A percentile compares a stretch with the other conserved stretches of the same genome.
These are phyloP conservation scores for Trichoderma hamatum DNA, from an alignment of 2,329 filamentous ascomycete species.

Conservation along the genomic window DNA sequence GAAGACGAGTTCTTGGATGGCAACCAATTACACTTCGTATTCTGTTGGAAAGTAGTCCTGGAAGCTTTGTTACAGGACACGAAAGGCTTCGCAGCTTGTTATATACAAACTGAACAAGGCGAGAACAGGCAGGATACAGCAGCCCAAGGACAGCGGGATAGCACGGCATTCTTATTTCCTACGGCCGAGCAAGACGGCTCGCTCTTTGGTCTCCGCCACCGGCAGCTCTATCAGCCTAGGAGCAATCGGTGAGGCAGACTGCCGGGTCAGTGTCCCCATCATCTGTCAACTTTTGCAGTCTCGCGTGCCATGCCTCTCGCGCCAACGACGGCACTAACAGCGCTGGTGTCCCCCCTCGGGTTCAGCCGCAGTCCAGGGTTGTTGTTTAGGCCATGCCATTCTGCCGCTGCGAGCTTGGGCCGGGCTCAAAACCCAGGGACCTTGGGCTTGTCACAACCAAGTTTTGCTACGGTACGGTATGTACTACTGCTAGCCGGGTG, in stretches of 20 bases:
- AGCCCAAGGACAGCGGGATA: background rate
- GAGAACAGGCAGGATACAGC: background rate
- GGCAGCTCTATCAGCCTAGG: slow-evolving; percentile 24
- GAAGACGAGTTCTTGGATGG: background rate
- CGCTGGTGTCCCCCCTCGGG: slow-evolving; percentile 17
- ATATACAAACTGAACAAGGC: background rate
- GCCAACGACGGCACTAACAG: slow-evolving; percentile 10
- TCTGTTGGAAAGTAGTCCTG: background rate
- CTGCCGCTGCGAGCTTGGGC: slow-evolving; percentile 3
- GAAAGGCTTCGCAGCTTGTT: background rate
- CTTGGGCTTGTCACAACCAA: background rate
- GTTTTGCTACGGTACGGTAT: background rate
- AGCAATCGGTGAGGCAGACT: slow-evolving; percentile 28
- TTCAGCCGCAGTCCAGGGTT: slow-evolving; percentile 28
- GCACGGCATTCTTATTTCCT: slow-evolving; percentile 24
- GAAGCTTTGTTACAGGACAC: background rate
- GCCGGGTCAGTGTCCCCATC: background rate
- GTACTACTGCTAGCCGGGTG: slow-evolving; percentile 9
- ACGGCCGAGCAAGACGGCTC: background rate
- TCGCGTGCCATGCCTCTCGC: background rate
- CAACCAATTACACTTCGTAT: background rate
- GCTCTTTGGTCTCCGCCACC: slow-evolving; percentile 12
- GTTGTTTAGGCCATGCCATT: slow-evolving; percentile 7
- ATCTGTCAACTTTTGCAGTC: background rate
- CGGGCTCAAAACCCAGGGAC: slow-evolving; percentile 23